A percentile compares a stretch with the other conserved stretches of the same genome.
Evolutionary conservation across 2,329 filamentous ascomycete species (phyloP).

Genomic region (Plenodomus biglobosus): DNA sequence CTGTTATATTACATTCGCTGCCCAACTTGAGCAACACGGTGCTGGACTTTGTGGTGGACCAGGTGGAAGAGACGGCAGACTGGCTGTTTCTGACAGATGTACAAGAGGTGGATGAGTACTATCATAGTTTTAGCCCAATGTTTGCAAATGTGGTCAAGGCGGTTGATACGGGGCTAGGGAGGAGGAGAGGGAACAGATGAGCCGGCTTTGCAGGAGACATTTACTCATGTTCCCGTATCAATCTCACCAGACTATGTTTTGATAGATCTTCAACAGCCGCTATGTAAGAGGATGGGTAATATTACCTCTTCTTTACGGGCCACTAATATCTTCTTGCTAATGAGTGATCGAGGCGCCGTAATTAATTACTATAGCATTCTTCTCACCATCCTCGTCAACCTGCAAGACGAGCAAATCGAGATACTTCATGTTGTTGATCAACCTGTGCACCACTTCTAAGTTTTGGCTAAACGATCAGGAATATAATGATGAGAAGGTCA

Average conservation of each 20-base stretch:
- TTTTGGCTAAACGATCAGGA: constrained; percentile 41
- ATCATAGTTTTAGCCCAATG: constrained; percentile 29
- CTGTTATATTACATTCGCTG: constrained; percentile 31
- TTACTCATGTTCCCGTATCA: no score
- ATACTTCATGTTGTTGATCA: constrained; percentile 23
- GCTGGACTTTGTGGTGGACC: constrained; percentile 32
- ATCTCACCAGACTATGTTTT: no score
- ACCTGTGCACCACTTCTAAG: constrained; percentile 20
- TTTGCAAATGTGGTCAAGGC: constrained; percentile 25
- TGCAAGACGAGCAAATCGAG: constrained; percentile 18
- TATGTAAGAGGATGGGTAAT: no score
- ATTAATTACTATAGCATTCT: constrained; percentile 3
- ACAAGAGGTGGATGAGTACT: constrained; percentile 27
- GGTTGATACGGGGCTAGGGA: constrained; percentile 15
- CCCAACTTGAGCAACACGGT: constrained; percentile 27
- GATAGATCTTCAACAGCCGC: no score
- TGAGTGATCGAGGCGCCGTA: not conserved
- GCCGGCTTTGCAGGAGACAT: no score
- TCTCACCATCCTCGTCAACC: constrained; percentile 10
- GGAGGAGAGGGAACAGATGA: not conserved
- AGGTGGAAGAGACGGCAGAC: constrained; percentile 32
- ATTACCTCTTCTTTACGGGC: no score
- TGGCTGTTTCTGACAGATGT: constrained; percentile 35
- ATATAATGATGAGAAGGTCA: constrained; percentile 20
- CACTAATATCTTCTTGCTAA: no score